Conservation (phyloP, 2,329 filamentous ascomycete genomes). For the Alternaria arborescens region DNA sequence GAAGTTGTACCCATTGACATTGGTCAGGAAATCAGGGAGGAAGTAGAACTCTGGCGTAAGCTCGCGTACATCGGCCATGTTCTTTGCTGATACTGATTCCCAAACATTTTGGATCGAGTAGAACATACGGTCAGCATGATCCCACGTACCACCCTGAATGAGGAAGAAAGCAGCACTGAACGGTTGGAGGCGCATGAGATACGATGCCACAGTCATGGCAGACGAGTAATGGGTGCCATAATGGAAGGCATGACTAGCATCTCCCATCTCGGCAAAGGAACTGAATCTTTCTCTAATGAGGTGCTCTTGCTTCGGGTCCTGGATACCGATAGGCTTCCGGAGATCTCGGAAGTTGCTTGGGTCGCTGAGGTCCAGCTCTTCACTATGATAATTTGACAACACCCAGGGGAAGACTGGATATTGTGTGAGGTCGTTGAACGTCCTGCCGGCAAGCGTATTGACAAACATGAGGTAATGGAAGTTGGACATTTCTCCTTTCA, state of each 20-base stretch:
- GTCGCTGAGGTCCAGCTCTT: constrained; percentile 86
- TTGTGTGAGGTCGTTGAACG: constrained; percentile 97
- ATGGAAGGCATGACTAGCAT: constrained; percentile 81
- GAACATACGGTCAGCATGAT: constrained; percentile 94
- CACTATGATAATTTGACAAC: constrained; percentile 91
- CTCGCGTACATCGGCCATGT: constrained; percentile 93
- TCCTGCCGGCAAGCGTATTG: constrained; percentile 95
- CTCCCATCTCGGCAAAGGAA: constrained; percentile 89
- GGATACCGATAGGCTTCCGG: constrained; percentile 95
- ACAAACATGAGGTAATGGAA: constrained; percentile 99
- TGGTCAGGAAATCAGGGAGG: constrained; percentile 91
- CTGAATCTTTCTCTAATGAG: constrained; percentile 87
- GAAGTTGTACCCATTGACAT: constrained; percentile 94
- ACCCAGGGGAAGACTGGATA: constrained; percentile 99
- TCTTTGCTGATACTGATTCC: constrained; percentile 86
- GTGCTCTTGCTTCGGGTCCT: constrained; percentile 76
- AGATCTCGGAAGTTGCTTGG: constrained; percentile 88
- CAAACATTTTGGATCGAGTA: constrained; percentile 92
- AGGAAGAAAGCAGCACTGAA: constrained; percentile 96
- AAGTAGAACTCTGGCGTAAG: constrained; percentile 98
- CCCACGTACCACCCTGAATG: constrained; percentile 93
- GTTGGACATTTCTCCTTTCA: constrained; percentile 94
- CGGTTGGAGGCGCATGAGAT: constrained; percentile 91
- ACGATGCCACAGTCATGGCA: constrained; percentile 97
- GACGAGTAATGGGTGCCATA: constrained; percentile 99